Evolutionary conservation across 345 rosid genomes (phyloP).

Genomic region (Theobroma cacao): DNA sequence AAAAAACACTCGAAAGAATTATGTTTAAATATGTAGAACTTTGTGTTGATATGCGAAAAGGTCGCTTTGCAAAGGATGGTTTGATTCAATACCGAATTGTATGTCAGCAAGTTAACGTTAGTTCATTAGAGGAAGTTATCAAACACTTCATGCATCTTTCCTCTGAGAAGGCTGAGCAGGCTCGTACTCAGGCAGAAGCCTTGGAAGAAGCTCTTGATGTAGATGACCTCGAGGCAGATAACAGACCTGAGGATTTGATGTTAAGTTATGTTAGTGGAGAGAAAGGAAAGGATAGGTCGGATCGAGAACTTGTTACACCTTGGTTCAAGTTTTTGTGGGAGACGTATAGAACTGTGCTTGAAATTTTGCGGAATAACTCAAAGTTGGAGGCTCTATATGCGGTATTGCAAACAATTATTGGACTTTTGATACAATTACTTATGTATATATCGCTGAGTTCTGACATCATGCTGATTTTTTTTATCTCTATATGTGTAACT

Average conservation of each 20-base stretch:
- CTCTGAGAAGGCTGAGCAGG: slow-evolving; percentile 95
- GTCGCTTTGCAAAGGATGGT: slow-evolving; percentile 94
- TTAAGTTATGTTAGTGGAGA: slow-evolving; percentile 97
- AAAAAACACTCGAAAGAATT: slow-evolving; percentile 75
- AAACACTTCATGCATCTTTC: slow-evolving; percentile 92
- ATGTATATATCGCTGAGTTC: background rate
- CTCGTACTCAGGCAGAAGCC: slow-evolving; percentile 85
- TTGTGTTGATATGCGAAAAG: slow-evolving; percentile 86
- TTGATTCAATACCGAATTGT: slow-evolving; percentile 88
- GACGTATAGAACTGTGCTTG: slow-evolving; percentile 96
- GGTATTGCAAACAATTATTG: slow-evolving; percentile 39
- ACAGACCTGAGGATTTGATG: slow-evolving; percentile 91
- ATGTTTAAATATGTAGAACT: slow-evolving; percentile 95
- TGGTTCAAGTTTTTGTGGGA: slow-evolving; percentile 99
- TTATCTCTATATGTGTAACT: background rate
- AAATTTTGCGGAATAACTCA: slow-evolving; percentile 90
- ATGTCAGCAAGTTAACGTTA: slow-evolving; percentile 93
- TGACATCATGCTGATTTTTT: background rate
- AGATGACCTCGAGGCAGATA: slow-evolving; percentile 96
- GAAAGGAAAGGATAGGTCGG: slow-evolving; percentile 98
- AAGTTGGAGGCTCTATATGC: slow-evolving; percentile 95
- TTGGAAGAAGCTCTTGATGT: slow-evolving; percentile 97
- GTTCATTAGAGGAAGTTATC: slow-evolving; percentile 95
- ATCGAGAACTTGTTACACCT: slow-evolving; percentile 93
- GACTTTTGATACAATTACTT: background rate